Percentiles rank a stretch among this genome's conserved stretches.
Evolutionary conservation across 2,329 filamentous ascomycete species (phyloP).

Genomic region (Cytospora piceicola): DNA sequence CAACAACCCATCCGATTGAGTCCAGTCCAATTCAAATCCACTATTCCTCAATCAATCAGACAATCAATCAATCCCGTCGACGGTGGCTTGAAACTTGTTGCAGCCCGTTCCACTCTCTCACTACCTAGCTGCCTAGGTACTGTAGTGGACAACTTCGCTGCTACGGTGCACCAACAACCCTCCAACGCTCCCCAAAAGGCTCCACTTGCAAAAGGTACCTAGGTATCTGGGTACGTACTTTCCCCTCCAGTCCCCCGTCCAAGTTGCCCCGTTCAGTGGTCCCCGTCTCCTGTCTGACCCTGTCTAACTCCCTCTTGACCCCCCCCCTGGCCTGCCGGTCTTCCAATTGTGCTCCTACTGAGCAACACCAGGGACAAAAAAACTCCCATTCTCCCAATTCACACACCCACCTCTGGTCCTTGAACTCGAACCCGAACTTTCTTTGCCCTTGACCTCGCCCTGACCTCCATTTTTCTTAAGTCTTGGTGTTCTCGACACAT

Average conservation of each 20-base stretch:
- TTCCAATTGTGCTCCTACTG: conserved; percentile 26
- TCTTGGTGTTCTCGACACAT: conserved; percentile 22
- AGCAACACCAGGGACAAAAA: conserved; percentile 28
- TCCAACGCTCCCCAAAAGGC: neutral
- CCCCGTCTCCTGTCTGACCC: conserved; percentile 4
- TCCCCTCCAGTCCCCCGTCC: neutral
- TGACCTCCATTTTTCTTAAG: conserved; percentile 2
- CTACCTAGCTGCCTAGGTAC: no score
- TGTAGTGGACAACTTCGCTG: no score
- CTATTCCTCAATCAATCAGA: neutral
- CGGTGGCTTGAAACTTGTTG: no score
- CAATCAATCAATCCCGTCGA: neutral
- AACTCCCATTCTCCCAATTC: conserved; percentile 30
- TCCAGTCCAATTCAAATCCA: neutral
- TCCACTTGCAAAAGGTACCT: conserved; percentile 22
- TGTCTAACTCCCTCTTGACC: conserved; percentile 21
- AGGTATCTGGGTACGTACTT: no score
- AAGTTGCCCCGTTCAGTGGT: neutral
- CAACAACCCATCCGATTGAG: neutral
- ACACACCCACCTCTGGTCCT: conserved; percentile 25
- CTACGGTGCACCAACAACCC: conserved; percentile 17
- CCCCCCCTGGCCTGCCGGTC: conserved; percentile 11
- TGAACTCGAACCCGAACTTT: conserved; percentile 24
- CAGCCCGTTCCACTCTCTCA: neutral
- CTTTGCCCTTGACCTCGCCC: neutral